Percentiles rank a stretch among this genome's conserved stretches.
Evolutionary conservation across 257 asterid species (phyloP).

Genomic region (Gynochthodes officinalis): DNA sequence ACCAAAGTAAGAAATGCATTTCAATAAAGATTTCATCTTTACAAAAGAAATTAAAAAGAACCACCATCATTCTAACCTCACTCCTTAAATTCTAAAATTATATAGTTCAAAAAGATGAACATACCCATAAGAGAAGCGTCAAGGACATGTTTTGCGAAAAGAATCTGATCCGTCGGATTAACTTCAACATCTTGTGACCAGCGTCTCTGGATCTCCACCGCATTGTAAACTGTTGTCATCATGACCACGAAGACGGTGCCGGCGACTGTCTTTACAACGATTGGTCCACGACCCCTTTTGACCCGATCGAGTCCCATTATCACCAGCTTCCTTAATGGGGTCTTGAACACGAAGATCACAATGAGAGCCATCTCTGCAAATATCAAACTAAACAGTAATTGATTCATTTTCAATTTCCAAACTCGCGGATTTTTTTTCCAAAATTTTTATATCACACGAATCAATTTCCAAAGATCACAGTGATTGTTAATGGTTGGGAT

Average conservation of each 20-base stretch:
- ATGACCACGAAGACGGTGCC: slow-evolving; percentile 58
- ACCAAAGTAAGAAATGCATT: neutral
- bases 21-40: neutral
- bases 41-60: too few relatives aligned
- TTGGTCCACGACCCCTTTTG: slow-evolving; percentile 80
- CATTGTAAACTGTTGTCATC: slow-evolving; percentile 63
- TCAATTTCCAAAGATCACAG: too few relatives aligned
- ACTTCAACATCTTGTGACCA: slow-evolving; percentile 68
- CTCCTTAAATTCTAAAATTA: neutral
- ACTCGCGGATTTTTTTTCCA: neutral
- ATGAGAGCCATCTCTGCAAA: slow-evolving; percentile 71
- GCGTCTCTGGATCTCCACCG: slow-evolving; percentile 47
- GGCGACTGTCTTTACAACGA: slow-evolving; percentile 59
- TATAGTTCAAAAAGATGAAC: neutral
- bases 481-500: neutral
- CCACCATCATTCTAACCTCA: neutral
- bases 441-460: neutral
- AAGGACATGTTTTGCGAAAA: slow-evolving; percentile 57
- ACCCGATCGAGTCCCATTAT: slow-evolving; percentile 75
- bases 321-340: slow-evolving; percentile 80
- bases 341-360: slow-evolving; percentile 75
- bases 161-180: slow-evolving; percentile 84
- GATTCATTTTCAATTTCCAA: slow-evolving; percentile 37
- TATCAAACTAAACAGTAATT: slow-evolving; percentile 52
- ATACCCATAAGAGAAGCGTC: slow-evolving; percentile 96